Base-by-base conservation (phyloP, 176 grass and related monocot genomes). In the Oryza australiensis region DNA sequence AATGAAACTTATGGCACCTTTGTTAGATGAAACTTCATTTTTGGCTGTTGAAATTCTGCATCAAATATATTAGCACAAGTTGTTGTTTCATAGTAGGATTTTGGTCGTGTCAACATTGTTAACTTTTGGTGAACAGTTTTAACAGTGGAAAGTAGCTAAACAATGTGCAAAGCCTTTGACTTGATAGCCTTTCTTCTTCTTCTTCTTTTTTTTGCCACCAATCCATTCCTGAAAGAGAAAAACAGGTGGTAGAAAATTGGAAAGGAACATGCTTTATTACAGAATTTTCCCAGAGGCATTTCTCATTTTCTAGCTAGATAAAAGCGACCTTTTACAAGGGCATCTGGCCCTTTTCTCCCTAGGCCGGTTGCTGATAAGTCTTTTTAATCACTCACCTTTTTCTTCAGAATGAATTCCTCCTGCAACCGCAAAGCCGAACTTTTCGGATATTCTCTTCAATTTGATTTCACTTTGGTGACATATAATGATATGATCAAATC, bases 291-390 rank as follows among this genome's bases (percentile, higher is more conserved):
- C 6, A 3, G 0, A 60, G 8, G n/a, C 55, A 2, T 60, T 15
- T 80, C 12, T 3, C 69, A 13, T 64, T n/a, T 57, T 70, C 26
- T 33, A 68, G 32, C 2, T 18, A 33, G n/a, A 29, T 16, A 41
- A 82, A 83, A 79, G 38, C 49, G 60, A 1, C 32, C 18, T 65
- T 66, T 64, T 60, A 30, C n/a, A 42, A 35, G 72, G 62, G 86
- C 63, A 91, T 93, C 72, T 60, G 41, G 57, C 12, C 37, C 63
- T 93, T 81, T 84, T 89, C 77, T 51, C 49, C 38, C 68, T 92
- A 87, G 89, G 94, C 77, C 89, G 94, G 94, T 83, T 81, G 68
- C 86, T 81, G 88, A 93, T 89, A 68, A 82, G 24, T 66, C 34
- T 68, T 88, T 63, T 32, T 40, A 2, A n/a, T 55, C n/a, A 60